phyloP scores from a whole-genome alignment of 164 flowering plant species.

The Vitis rupestris region DNA sequence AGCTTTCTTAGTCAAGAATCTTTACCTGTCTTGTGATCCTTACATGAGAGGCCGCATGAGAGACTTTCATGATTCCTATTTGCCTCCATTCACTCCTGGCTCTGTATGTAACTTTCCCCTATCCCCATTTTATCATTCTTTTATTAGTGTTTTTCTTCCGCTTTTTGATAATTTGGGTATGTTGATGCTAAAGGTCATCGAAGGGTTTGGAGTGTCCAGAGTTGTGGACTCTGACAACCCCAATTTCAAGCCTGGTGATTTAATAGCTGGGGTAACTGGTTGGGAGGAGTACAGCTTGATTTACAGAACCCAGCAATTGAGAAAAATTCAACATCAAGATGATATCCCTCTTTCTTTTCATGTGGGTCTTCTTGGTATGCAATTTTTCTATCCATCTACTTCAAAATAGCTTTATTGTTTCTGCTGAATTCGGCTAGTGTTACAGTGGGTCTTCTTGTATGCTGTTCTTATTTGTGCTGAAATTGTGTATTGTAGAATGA shows the following conservation, averaged over 20 bases:
- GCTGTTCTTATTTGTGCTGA: too few species aligned
- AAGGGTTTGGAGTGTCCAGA: slow-evolving; percentile 75
- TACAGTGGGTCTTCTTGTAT: too few species aligned
- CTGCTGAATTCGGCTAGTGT: too few species aligned
- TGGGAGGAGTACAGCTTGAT: slow-evolving; percentile 87
- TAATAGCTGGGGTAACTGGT: slow-evolving; percentile 59
- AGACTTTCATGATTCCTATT: slow-evolving; percentile 34
- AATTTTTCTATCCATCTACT: not conserved
- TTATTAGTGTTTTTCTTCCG: not conserved
- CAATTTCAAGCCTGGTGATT: slow-evolving; percentile 58
- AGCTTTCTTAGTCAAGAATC: slow-evolving; percentile 52
- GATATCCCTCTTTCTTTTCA: slow-evolving; percentile 72
- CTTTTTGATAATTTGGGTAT: not conserved
- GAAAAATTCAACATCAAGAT: slow-evolving; percentile 46
- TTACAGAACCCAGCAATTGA: slow-evolving; percentile 32
- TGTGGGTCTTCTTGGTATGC: slow-evolving; percentile 77
- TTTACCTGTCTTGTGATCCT: slow-evolving; percentile 66
- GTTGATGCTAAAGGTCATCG: slow-evolving; percentile 48
- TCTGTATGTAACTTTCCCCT: slow-evolving; percentile 23
- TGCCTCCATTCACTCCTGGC: slow-evolving; percentile 54
- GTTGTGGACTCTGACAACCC: slow-evolving; percentile 71
- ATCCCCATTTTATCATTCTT: not conserved
- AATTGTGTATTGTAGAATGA: too few species aligned
- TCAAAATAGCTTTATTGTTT: too few species aligned
- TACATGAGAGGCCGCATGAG: slow-evolving; percentile 61